Conservation (phyloP, 208 protist genomes). For the Angomonas deanei region DNA sequence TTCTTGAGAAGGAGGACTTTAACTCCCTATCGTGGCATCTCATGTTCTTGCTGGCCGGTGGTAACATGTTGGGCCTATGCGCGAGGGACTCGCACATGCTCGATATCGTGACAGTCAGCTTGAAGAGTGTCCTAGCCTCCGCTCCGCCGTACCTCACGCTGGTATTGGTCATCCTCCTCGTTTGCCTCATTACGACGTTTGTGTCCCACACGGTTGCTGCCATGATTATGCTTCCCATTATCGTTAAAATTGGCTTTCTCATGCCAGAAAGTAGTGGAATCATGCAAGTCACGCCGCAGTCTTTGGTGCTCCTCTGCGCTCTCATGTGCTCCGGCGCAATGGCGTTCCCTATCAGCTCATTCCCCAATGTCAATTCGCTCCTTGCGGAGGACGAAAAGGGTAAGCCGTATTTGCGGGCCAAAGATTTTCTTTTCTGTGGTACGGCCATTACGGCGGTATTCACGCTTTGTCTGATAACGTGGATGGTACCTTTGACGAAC, state of each 20-base stretch:
- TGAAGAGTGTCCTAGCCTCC: conserved; percentile 52
- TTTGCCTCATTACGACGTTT: conserved; percentile 84
- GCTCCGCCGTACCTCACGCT: conserved; percentile 65
- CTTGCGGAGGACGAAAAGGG: conserved; percentile 83
- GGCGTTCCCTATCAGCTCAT: conserved; percentile 93
- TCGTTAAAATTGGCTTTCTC: conserved; percentile 84
- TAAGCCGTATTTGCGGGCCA: conserved; percentile 78
- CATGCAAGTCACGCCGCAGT: conserved; percentile 60
- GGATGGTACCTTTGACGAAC: conserved; percentile 83
- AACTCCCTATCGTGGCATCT: conserved; percentile 92
- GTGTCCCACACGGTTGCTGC: conserved; percentile 93
- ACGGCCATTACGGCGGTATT: conserved; percentile 69
- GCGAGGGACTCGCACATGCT: conserved; percentile 83
- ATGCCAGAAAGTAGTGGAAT: conserved; percentile 49
- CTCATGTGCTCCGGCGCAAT: conserved; percentile 90
- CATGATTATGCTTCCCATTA: conserved; percentile 91
- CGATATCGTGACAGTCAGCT: conserved; percentile 63
- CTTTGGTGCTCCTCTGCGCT: conserved; percentile 77
- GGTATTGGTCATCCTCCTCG: conserved; percentile 47
- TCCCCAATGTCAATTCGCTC: conserved; percentile 93
- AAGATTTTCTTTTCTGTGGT: conserved; percentile 86
- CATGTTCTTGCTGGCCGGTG: conserved; percentile 90
- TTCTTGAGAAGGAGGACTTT: conserved; percentile 90
- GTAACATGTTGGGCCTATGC: conserved; percentile 91
- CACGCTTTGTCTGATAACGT: conserved; percentile 58